Evolutionary conservation across 352 stramenopile species (phyloP).

Genomic region (Phytopythium delawarense): DNA sequence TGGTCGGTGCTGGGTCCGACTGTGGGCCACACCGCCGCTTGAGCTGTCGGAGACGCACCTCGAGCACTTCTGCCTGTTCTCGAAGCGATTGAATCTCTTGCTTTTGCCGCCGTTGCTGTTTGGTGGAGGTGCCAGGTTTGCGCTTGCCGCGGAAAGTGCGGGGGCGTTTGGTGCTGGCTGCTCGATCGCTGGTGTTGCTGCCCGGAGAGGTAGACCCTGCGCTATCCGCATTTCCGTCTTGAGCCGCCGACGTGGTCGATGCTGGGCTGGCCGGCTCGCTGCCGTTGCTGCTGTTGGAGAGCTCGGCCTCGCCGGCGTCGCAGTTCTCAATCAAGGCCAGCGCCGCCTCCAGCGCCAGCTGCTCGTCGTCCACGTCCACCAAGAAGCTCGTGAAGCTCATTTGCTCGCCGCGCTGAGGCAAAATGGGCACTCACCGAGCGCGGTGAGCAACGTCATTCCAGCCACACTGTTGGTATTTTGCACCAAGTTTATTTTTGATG

Average conservation of each 20-base stretch:
- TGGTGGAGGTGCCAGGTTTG: constrained; percentile 19
- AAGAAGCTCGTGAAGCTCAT: constrained; percentile 12
- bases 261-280: not conserved
- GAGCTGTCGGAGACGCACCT: constrained; percentile 23
- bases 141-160: not conserved
- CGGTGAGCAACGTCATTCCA: no score
- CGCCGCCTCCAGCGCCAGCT: constrained; percentile 16
- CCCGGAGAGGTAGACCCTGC: not conserved
- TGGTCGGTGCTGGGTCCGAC: not conserved
- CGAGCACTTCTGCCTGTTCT: constrained; percentile 21
- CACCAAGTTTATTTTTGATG: no score
- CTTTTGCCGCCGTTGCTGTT: constrained; percentile 26
- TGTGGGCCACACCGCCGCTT: constrained; percentile 4
- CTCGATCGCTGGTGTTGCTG: constrained; percentile 5
- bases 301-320: not conserved
- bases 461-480: no score
- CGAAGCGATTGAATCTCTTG: constrained; percentile 21
- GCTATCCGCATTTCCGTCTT: not conserved
- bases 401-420: no score
- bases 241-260: not conserved
- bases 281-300: not conserved
- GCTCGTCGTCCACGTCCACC: constrained; percentile 10
- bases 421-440: no score
- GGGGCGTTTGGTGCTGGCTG: no score
- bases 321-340: constrained; percentile 21